These are phyloP conservation scores for Hypericum perforatum DNA, from an alignment of 345 rosid species.

Conservation along the genomic window DNA sequence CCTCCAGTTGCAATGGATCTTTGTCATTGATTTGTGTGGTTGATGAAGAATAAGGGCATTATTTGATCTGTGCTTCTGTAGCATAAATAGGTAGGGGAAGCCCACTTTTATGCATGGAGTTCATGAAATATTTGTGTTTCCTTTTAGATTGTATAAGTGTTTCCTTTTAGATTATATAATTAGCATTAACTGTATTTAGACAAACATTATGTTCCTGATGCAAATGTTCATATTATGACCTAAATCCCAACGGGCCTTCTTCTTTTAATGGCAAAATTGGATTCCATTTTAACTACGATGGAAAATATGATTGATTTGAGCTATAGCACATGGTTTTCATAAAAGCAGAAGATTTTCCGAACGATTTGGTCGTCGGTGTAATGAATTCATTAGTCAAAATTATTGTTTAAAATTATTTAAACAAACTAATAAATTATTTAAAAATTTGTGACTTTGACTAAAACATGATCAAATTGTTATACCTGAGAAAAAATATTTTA, in stretches of 20 bases:
- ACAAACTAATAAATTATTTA: too few species aligned
- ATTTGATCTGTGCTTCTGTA: conserved; percentile 1
- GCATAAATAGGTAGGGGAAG: conserved; percentile 1
- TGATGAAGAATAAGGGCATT: conserved; percentile 7
- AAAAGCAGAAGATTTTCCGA: too few species aligned
- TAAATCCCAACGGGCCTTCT: conserved; percentile 5
- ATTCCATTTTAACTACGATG: too few species aligned
- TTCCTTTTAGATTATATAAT: conserved; percentile 11
- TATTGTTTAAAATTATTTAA: too few species aligned
- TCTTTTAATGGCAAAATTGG: background rate
- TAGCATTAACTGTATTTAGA: conserved; percentile 8
- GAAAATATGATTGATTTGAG: too few species aligned
- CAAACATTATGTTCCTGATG: conserved; percentile 13
- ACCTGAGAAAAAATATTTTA: too few species aligned
- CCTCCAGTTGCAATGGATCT: conserved; percentile 2
- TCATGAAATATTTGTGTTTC: conserved; percentile 12
- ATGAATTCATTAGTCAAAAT: too few species aligned
- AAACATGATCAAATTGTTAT: too few species aligned
- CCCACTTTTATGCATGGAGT: background rate
- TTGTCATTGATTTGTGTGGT: background rate
- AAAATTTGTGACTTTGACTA: too few species aligned
- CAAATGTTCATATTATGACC: conserved; percentile 28
- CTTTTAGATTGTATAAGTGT: conserved; percentile 2
- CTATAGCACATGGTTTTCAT: too few species aligned
- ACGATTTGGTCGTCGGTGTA: too few species aligned